These are phyloP conservation scores for Lolium perenne DNA, from an alignment of 176 grass and related monocot genomes.

Conservation along the genomic window DNA sequence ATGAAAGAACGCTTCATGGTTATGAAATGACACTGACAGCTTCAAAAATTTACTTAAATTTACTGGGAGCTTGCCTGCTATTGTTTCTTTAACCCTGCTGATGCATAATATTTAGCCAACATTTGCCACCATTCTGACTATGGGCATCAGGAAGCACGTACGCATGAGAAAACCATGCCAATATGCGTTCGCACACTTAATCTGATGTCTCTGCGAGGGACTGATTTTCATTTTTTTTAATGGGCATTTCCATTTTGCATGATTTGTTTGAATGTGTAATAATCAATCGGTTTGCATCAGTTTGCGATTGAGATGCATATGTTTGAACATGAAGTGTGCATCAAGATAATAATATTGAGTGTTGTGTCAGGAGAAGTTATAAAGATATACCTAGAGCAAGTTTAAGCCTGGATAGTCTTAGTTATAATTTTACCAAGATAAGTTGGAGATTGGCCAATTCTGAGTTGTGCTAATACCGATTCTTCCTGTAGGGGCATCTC, in stretches of 20 bases:
- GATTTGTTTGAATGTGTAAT: conserved; percentile 25
- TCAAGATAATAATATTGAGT: not conserved
- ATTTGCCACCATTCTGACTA: not conserved
- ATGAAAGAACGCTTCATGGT: not conserved
- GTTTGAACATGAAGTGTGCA: not conserved
- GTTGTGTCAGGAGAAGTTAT: not conserved
- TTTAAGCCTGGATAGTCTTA: not conserved
- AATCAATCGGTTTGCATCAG: not conserved
- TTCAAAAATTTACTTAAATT: not conserved
- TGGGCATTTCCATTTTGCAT: not conserved
- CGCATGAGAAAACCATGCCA: not conserved
- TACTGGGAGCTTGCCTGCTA: not conserved
- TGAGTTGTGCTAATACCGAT: conserved; percentile 10
- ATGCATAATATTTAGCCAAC: not conserved
- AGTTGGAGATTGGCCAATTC: not conserved
- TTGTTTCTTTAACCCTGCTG: not conserved
- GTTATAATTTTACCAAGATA: not conserved
- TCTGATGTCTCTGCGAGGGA: not conserved
- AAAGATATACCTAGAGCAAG: not conserved
- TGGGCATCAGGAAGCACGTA: not conserved
- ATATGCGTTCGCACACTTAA: not conserved
- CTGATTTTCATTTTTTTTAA: not conserved
- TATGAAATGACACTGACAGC: not conserved
- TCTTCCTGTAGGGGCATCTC: conserved; percentile 73
- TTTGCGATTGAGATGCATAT: not conserved